Evolutionary conservation across 2,329 filamentous ascomycete species (phyloP).

Genomic region (Metarhizium robertsii): DNA sequence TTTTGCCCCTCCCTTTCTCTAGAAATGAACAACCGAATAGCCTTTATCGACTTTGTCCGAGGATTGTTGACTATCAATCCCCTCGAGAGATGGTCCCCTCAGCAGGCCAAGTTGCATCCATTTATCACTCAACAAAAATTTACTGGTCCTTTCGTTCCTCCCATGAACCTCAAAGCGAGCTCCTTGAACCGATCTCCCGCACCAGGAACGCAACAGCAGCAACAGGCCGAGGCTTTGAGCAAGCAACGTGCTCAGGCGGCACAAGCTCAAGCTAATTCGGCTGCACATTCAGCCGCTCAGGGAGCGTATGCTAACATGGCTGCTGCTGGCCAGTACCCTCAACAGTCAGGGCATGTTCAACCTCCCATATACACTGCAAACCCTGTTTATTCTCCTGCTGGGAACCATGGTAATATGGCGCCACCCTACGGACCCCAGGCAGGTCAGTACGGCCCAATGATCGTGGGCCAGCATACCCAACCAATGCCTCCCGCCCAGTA

Average conservation of each 20-base stretch:
- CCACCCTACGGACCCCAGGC: constrained; percentile 71
- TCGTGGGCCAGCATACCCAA: constrained; percentile 56
- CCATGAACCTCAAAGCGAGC: constrained; percentile 90
- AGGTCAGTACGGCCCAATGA: constrained; percentile 63
- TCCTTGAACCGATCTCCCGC: constrained; percentile 80
- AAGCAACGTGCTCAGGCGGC: constrained; percentile 77
- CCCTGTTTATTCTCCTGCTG: constrained; percentile 63
- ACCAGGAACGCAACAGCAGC: constrained; percentile 89
- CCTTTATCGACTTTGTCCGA: constrained; percentile 96
- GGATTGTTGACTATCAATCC: constrained; percentile 91
- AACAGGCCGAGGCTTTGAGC: constrained; percentile 87
- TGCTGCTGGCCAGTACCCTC: constrained; percentile 34
- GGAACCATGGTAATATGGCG: constrained; percentile 38
- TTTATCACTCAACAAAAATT: constrained; percentile 99
- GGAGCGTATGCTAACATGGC: constrained; percentile 50
- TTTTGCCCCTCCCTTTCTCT: constrained; percentile 7
- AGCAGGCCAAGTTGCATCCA: constrained; percentile 92
- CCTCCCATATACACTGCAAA: constrained; percentile 75
- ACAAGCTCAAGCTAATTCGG: constrained; percentile 60
- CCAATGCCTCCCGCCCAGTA: constrained; percentile 61
- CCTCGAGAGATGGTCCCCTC: constrained; percentile 92
- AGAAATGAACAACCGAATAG: constrained; percentile 98
- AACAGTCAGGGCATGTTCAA: constrained; percentile 35
- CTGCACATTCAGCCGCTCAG: constrained; percentile 56
- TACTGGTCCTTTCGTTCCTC: constrained; percentile 89